A percentile compares a stretch with the other conserved stretches of the same genome.
These are phyloP conservation scores for Mycena floridula DNA, from an alignment of 768 basidiomycete species.

Conservation along the genomic window DNA sequence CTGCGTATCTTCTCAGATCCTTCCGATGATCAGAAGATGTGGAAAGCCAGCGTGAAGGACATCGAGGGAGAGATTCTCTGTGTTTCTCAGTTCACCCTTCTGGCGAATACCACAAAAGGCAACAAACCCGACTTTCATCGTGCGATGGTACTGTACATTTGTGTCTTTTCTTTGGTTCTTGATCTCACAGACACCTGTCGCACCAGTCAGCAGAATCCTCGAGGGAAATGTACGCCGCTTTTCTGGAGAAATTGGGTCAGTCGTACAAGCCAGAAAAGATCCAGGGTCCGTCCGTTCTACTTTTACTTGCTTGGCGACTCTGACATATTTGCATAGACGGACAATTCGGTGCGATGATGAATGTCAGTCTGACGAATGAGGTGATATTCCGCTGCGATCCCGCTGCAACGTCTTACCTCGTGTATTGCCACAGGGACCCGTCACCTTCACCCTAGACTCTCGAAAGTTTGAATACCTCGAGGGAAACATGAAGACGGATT, in stretches of 20 bases:
- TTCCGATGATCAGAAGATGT: constrained; percentile 52
- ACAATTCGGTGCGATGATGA: constrained; percentile 96
- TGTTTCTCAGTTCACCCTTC: constrained; percentile 90
- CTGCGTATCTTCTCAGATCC: constrained; percentile 70
- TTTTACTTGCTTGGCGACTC: background rate
- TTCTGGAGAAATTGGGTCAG: constrained; percentile 61
- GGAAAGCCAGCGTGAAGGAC: constrained; percentile 87
- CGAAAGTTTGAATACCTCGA: constrained; percentile 68
- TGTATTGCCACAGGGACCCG: constrained; percentile 54
- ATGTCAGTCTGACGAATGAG: constrained; percentile 82
- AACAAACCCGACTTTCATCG: constrained; percentile 90
- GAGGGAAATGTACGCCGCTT: constrained; percentile 61
- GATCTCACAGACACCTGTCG: background rate
- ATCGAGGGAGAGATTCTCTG: constrained; percentile 88
- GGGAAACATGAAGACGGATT: background rate
- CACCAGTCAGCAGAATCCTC: constrained; percentile 61
- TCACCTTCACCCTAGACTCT: constrained; percentile 81
- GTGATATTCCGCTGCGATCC: constrained; percentile 29
- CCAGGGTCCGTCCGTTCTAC: constrained; percentile 47
- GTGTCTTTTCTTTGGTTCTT: background rate
- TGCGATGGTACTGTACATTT: constrained; percentile 64
- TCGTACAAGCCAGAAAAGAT: constrained; percentile 72
- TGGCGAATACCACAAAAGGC: constrained; percentile 84
- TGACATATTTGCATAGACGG: constrained; percentile 52
- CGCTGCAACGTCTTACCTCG: constrained; percentile 1